Conservation (phyloP, 2,329 filamentous ascomycete genomes). For the Mollisiaceae sp. region DNA sequence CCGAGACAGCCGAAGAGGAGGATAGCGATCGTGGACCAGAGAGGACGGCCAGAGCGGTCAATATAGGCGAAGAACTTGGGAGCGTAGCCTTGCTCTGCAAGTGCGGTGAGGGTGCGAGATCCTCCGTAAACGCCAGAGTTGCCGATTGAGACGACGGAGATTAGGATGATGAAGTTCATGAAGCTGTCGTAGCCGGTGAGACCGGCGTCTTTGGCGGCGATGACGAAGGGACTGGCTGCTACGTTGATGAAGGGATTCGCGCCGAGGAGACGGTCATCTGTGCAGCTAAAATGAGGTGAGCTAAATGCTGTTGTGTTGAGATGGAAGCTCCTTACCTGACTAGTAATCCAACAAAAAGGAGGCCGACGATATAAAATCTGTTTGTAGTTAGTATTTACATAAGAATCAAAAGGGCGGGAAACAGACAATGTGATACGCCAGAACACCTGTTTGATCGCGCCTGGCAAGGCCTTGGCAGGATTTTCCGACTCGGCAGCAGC, state of each 20-base stretch:
- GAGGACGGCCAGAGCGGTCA: constrained; percentile 78
- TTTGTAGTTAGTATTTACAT: not conserved
- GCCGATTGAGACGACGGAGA: constrained; percentile 86
- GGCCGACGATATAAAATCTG: constrained; percentile 72
- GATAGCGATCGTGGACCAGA: constrained; percentile 58
- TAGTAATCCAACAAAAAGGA: constrained; percentile 79
- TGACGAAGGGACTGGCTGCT: constrained; percentile 86
- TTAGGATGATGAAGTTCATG: constrained; percentile 91
- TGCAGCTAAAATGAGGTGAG: constrained; percentile 55
- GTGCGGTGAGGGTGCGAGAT: constrained; percentile 83
- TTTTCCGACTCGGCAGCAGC: constrained; percentile 78
- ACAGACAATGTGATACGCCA: constrained; percentile 85
- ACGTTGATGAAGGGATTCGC: constrained; percentile 62
- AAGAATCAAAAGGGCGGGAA: not conserved
- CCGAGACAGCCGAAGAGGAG: constrained; percentile 60
- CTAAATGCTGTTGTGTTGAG: not conserved
- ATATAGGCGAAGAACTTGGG: constrained; percentile 78
- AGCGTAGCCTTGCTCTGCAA: constrained; percentile 85
- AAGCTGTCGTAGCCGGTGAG: constrained; percentile 80
- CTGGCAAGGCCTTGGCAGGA: constrained; percentile 78
- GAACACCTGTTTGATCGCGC: constrained; percentile 89
- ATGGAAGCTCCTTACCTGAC: constrained; percentile 49
- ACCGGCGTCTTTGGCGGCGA: constrained; percentile 85
- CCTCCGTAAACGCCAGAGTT: constrained; percentile 92
- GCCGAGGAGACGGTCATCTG: constrained; percentile 66